These are phyloP conservation scores for Polychaeton citri DNA, from an alignment of 2,329 filamentous ascomycete species.

Conservation along the genomic window DNA sequence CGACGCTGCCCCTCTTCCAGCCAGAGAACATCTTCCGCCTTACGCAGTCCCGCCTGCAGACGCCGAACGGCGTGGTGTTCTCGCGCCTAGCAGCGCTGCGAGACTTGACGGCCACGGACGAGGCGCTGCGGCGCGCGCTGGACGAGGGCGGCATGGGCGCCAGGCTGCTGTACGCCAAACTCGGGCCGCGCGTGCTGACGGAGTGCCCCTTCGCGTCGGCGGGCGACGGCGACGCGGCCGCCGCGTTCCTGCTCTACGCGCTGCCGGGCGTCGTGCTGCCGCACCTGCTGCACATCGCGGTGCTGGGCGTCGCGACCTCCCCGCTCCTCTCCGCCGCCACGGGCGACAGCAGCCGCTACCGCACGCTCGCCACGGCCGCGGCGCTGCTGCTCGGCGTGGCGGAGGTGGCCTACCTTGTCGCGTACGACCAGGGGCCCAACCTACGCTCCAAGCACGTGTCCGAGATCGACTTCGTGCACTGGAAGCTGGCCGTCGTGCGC, in stretches of 20 bases:
- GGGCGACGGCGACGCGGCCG: slow-evolving; percentile 30
- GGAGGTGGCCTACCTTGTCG: slow-evolving; percentile 47
- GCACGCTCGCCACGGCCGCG: slow-evolving; percentile 52
- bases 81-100: slow-evolving; percentile 53
- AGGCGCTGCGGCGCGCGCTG: slow-evolving; percentile 53
- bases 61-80: slow-evolving; percentile 74
- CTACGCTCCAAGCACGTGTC: slow-evolving; percentile 43
- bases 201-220: slow-evolving; percentile 58
- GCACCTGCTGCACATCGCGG: slow-evolving; percentile 66
- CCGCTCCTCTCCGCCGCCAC: slow-evolving; percentile 43
- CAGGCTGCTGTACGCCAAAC: slow-evolving; percentile 69
- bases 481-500: slow-evolving; percentile 52
- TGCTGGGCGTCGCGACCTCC: slow-evolving; percentile 63
- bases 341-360: slow-evolving; percentile 52
- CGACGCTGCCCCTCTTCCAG: slow-evolving; percentile 52
- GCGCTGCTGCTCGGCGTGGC: slow-evolving; percentile 44
- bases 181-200: slow-evolving; percentile 59
- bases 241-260: slow-evolving; percentile 66
- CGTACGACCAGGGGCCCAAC: slow-evolving; percentile 56
- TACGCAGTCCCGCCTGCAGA: slow-evolving; percentile 72
- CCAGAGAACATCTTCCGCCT: slow-evolving; percentile 69
- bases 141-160: slow-evolving; percentile 49
- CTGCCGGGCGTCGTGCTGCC: slow-evolving; percentile 58
- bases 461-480: slow-evolving; percentile 60
- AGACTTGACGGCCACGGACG: slow-evolving; percentile 47